Base-by-base conservation (phyloP, 768 basidiomycete species). In the Lactifluus pinguis region DNA sequence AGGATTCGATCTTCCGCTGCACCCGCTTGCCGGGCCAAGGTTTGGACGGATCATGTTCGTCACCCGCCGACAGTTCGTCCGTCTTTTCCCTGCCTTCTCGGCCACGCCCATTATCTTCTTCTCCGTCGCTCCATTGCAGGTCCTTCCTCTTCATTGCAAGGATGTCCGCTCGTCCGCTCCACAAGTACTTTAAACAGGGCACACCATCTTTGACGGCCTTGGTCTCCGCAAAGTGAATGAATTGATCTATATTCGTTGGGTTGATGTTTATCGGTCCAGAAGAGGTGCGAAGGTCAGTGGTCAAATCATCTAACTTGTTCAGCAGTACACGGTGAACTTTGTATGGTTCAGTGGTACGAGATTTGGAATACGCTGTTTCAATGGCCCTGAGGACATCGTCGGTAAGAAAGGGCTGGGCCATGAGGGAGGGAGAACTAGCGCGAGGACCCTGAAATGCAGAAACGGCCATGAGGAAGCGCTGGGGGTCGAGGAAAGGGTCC, bases 401-500 rank as follows among this genome's bases (percentile, higher is more conserved):
- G 75, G 79, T 36, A 82, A 77, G 56, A 73, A 74, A 41, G 67
- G 61, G 19, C 29, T 32, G 42, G 49, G 54, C 36, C 55, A 56
- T 11, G 63, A 51, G 10, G 15, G 11, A 59, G 65, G 44, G 6
- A 57, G 52, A 10, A 60, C 17, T 45, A 57, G 21, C 21, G 57
- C 63, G 65, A 10, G 68, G 57, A 4, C 62, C 50, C 15, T 69
- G 69, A 52, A 75, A 76, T 30, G 64, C 61, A 1, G 70, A 66
- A 6, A 92, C 74, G 1, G 80, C 79, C 29, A 74, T 70, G 21
- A 79, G 67, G 61, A 92, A 86, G 9, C 73, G 73, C 44, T 79
- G 69, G 0, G 88, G 87, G 59, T 89, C 80, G 49, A 88, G 74
- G 68, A 93, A 91, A 1, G 91, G 90, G 70, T 92, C 91, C 69